Conservation (phyloP, 2,329 filamentous ascomycete genomes). For the Scytalidium sp. region DNA sequence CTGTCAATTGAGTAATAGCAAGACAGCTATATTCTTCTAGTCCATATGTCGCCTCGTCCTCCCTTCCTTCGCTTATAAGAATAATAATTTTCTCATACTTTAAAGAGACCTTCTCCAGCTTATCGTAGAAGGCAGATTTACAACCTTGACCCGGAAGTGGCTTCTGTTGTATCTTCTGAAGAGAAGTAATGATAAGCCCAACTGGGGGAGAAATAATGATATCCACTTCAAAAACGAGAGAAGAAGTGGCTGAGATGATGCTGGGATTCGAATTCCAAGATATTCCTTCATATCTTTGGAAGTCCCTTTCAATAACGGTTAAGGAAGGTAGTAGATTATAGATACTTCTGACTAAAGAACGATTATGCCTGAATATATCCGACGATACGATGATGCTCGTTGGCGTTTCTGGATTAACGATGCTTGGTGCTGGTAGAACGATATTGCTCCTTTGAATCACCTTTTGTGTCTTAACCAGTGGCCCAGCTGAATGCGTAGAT, state of each 20-base stretch:
- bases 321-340: slow-evolving; percentile 45
- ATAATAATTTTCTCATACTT: slow-evolving; percentile 69
- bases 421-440: slow-evolving; percentile 15
- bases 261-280: slow-evolving; percentile 30
- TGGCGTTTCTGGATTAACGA: slow-evolving; percentile 14
- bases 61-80: slow-evolving; percentile 57
- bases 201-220: slow-evolving; percentile 66
- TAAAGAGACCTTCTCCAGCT: slow-evolving; percentile 47
- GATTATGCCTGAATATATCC: slow-evolving; percentile 36
- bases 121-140: slow-evolving; percentile 48
- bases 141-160: slow-evolving; percentile 59
- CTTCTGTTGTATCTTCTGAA: slow-evolving; percentile 71
- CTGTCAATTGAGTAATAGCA: slow-evolving; percentile 26
- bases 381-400: slow-evolving; percentile 51
- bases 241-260: slow-evolving; percentile 34
- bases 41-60: slow-evolving; percentile 36
- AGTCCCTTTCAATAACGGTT: slow-evolving; percentile 60
- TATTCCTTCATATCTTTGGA: slow-evolving; percentile 35
- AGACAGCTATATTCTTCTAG: slow-evolving; percentile 21
- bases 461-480: background rate
- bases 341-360: slow-evolving; percentile 47
- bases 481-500: background rate
- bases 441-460: background rate
- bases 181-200: slow-evolving; percentile 67
- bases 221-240: slow-evolving; percentile 62